Evolutionary conservation across 306 rosid genomes (phyloP).

Genomic region (Cucurbita argyrosperma): DNA sequence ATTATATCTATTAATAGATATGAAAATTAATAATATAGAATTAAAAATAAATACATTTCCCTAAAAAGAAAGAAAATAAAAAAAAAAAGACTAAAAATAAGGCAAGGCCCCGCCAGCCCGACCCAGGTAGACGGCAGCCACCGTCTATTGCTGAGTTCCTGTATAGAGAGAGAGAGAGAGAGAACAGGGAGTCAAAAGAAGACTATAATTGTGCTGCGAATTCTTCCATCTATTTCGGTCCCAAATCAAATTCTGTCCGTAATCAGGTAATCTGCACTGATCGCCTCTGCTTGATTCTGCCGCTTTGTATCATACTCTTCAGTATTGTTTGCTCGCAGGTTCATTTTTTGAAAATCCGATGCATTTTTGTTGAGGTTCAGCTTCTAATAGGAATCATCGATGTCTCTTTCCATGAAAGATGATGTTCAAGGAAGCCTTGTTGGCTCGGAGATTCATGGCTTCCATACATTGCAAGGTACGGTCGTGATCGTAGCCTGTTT

Average conservation of each 20-base stretch:
- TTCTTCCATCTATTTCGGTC: neutral
- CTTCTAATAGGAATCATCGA: slow-evolving; percentile 4
- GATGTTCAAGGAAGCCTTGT: slow-evolving; percentile 29
- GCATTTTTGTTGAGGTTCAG: slow-evolving; percentile 6
- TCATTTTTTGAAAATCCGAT: neutral
- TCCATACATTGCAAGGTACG: slow-evolving; percentile 75
- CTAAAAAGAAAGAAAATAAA: neutral
- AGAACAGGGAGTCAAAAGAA: neutral
- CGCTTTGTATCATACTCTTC: neutral
- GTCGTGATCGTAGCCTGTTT: neutral
- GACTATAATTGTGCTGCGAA: neutral
- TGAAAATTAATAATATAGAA: too few relatives aligned
- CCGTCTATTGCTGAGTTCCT: neutral
- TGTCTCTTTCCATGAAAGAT: slow-evolving; percentile 27
- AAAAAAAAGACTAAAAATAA: too few relatives aligned
- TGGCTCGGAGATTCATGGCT: slow-evolving; percentile 86
- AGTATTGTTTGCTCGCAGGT: neutral
- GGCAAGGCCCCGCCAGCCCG: neutral
- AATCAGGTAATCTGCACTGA: neutral
- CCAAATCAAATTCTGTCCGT: neutral
- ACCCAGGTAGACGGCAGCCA: neutral
- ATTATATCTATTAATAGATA: too few relatives aligned
- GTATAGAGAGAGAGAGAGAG: neutral
- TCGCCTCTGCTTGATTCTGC: neutral
- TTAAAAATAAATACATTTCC: too few relatives aligned